Base-by-base conservation (phyloP, 176 grass and related monocot species). In the Triticum dicoccoides region DNA sequence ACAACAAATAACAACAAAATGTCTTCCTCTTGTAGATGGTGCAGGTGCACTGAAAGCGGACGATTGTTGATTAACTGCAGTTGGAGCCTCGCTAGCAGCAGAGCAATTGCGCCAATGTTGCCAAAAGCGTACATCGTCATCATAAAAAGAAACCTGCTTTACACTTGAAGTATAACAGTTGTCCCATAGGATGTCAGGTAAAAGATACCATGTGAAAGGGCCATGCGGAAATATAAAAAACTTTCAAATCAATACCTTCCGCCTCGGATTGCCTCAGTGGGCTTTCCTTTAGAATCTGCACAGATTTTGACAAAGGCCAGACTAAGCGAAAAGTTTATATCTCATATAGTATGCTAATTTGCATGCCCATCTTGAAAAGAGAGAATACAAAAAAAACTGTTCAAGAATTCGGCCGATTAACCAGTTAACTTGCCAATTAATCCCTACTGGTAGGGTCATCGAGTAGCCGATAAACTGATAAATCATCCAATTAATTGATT, bases 1-100 rank as follows among this genome's bases (percentile, higher is more conserved):
- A 70, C 97, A 99, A 52, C 94, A 99, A 94, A 99, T 96, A 44
- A 99, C 94, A 78, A 99, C 91, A 96, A 99, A 99, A 84, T 99
- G 97, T 38, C 97, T 91, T 90, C 97, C 97, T 91, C 92, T 91
- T 65, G 97, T 99, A 44, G 97, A 99, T 77, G 97, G 92, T 64
- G 92, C 90, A 77, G 93, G 94, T 44, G 91, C 82, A 90, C 77
- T 94, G 83, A 96, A 94, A 75, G 89, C 91, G 33, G 92, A 91
- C 11, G 94, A 88, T 49, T 94, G 83, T 63, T 96, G 94, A 91
- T 84, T 99, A 84, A 91, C 92, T 86, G 97, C 88, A 74, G 85
- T 85, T 78, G 94, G 97, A 70, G 92, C 92, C 78, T 99, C 97
- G 51, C 92, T 87, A 73, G 97, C 94, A 68, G 94, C 94, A 90